A percentile compares a stretch with the other conserved stretches of the same genome.
Evolutionary conservation across 2,329 filamentous ascomycete genomes (phyloP).

Genomic region (Sclerotinia minor): DNA sequence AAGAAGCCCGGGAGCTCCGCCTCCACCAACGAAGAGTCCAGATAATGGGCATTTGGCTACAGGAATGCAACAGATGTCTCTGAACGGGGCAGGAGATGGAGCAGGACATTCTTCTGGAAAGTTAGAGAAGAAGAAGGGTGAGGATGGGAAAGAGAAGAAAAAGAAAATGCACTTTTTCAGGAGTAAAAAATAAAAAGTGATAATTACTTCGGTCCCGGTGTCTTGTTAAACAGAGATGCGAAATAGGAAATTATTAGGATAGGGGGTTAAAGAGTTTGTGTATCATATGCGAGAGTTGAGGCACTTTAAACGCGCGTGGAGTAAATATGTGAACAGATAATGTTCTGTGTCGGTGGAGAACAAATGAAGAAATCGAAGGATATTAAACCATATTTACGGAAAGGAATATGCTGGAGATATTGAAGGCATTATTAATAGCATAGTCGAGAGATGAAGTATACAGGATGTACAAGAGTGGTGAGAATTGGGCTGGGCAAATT

Average conservation of each 20-base stretch:
- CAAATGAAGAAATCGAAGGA: neutral
- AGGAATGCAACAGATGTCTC: constrained; percentile 21
- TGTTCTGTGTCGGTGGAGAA: neutral
- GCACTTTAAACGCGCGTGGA: neutral
- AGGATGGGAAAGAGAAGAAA: constrained; percentile 48
- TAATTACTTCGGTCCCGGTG: neutral
- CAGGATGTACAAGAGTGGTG: constrained; percentile 8
- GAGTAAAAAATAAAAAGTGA: constrained; percentile 53
- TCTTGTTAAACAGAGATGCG: neutral
- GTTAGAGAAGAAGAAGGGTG: constrained; percentile 50
- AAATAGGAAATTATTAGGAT: neutral
- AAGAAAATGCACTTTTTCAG: constrained; percentile 61
- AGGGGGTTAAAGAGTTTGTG: neutral
- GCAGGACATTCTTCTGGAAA: constrained; percentile 43
- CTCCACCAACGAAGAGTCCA: constrained; percentile 21
- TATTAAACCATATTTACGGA: neutral
- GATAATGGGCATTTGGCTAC: neutral
- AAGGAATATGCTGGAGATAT: neutral
- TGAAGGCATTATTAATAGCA: neutral
- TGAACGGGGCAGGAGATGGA: constrained; percentile 13
- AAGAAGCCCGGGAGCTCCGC: constrained; percentile 18
- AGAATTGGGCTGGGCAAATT: neutral
- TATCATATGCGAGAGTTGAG: neutral
- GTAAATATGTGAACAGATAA: neutral
- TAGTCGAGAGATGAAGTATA: neutral